Conservation (phyloP, 2,329 filamentous ascomycete species). For the Periconia sp. region DNA sequence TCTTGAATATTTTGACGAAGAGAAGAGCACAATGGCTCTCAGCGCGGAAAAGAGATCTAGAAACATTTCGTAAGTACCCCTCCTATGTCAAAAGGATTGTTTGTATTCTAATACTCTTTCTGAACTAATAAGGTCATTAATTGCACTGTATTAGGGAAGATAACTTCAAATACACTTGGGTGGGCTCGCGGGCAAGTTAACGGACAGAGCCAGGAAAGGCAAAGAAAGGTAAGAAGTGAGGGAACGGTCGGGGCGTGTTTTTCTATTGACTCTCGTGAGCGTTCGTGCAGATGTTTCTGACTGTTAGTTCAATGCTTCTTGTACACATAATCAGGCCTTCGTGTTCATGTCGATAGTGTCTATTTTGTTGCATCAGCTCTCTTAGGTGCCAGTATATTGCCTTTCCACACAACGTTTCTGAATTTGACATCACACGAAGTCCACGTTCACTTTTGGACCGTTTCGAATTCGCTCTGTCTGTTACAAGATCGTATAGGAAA, state of each 20-base stretch:
- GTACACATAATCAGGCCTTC: no score
- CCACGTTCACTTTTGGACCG: constrained; percentile 42
- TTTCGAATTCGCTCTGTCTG: constrained; percentile 45
- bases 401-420: constrained; percentile 12
- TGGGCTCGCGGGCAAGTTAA: constrained; percentile 32
- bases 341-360: constrained; percentile 16
- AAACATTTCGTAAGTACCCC: no score
- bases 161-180: no score
- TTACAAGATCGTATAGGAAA: constrained; percentile 44
- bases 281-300: no score
- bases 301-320: no score
- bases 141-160: no score
- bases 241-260: background rate
- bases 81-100: no score
- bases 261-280: background rate
- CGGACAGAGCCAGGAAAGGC: constrained; percentile 29
- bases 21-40: no score
- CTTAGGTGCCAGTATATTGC: constrained; percentile 1
- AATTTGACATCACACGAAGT: constrained; percentile 38
- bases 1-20: no score
- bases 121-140: no score
- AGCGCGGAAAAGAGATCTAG: no score
- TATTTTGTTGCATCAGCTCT: constrained; percentile 35
- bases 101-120: no score
- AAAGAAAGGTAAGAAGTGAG: constrained; percentile 27